These are phyloP conservation scores for Peronospora tabacina DNA, from an alignment of 352 stramenopile genomes.

Conservation along the genomic window DNA sequence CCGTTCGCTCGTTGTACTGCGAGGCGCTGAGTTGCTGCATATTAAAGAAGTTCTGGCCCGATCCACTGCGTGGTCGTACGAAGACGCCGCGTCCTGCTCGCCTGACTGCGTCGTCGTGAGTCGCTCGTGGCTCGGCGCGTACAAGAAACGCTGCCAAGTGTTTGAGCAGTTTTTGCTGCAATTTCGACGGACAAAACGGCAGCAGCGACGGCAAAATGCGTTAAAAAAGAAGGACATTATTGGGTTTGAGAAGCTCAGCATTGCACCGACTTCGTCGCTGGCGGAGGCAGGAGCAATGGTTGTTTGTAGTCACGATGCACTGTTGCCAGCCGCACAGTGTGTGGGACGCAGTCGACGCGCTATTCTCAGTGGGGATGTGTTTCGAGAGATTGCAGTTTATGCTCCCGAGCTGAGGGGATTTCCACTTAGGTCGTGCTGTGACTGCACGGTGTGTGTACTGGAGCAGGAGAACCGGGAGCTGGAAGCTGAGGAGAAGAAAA, in stretches of 20 bases:
- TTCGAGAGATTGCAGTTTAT: constrained; percentile 45
- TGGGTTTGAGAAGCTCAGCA: constrained; percentile 4
- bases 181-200: constrained; percentile 61
- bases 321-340: constrained; percentile 51
- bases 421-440: constrained; percentile 32
- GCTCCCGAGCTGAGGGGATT: constrained; percentile 55
- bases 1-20: constrained; percentile 47
- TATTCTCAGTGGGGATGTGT: constrained; percentile 41
- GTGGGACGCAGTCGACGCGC: constrained; percentile 52
- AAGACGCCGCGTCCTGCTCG: constrained; percentile 32
- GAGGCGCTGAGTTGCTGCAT: constrained; percentile 50
- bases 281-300: constrained; percentile 37
- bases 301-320: constrained; percentile 51
- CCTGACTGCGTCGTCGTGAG: constrained; percentile 52
- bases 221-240: constrained; percentile 22
- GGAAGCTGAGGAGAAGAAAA: constrained; percentile 44
- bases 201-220: constrained; percentile 42
- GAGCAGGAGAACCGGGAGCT: constrained; percentile 50
- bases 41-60: constrained; percentile 50
- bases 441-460: constrained; percentile 52
- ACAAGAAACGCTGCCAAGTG: constrained; percentile 55
- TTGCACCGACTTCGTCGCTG: constrained; percentile 25
- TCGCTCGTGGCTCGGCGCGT: constrained; percentile 66
- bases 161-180: constrained; percentile 75
- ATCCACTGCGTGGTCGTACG: constrained; percentile 28